Conservation (phyloP, 148 eudicot species). For the Tetragonia tetragonoides region DNA sequence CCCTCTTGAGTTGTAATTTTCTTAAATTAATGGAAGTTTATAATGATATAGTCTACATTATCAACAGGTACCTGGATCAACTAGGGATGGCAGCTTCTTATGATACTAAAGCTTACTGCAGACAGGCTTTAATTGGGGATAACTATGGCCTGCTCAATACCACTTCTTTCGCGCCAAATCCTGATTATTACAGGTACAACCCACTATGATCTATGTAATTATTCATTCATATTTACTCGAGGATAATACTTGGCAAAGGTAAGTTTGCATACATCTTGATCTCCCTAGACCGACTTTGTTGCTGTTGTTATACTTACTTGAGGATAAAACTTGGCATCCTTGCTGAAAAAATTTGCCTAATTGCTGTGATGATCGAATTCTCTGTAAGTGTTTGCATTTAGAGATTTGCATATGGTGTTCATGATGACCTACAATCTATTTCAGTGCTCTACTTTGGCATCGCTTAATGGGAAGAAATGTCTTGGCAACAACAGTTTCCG, state of each 20-base stretch:
- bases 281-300: no score
- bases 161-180: conserved; percentile 40
- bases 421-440: not conserved
- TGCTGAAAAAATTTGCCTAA: no score
- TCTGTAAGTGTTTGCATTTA: no score
- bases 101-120: conserved; percentile 48
- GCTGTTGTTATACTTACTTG: no score
- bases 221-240: no score
- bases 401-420: not conserved
- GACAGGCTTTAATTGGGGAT: conserved; percentile 49
- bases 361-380: no score
- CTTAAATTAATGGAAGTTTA: no score
- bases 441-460: conserved; percentile 60
- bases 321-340: no score
- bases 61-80: conserved; percentile 53
- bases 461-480: conserved; percentile 52
- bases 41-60: not conserved
- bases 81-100: conserved; percentile 47
- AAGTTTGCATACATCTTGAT: no score
- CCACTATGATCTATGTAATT: not conserved
- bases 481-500: conserved; percentile 30
- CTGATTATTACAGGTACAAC: conserved; percentile 52
- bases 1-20: not conserved
- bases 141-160: conserved; percentile 50
- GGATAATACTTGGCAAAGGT: no score